Conservation (phyloP, 768 basidiomycete species). For the Dictyophora rubrovolvata region DNA sequence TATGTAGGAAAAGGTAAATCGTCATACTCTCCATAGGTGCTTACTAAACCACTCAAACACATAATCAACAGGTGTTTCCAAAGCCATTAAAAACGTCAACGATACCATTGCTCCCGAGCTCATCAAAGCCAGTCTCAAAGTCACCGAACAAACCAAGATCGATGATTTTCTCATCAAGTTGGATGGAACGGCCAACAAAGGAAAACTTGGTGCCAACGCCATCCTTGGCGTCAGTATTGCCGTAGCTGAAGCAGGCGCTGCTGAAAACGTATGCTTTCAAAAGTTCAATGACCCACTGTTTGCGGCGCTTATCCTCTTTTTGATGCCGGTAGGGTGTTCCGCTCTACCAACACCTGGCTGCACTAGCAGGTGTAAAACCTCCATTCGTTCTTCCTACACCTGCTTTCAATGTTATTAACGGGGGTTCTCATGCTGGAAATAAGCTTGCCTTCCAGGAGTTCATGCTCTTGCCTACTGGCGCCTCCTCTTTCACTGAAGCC, state of each 20-base stretch:
- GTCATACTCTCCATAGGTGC: neutral
- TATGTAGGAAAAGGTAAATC: slow-evolving; percentile 90
- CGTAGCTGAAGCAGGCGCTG: slow-evolving; percentile 85
- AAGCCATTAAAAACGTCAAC: slow-evolving; percentile 95
- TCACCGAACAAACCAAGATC: slow-evolving; percentile 88
- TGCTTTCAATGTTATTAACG: slow-evolving; percentile 99
- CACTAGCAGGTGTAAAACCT: slow-evolving; percentile 89
- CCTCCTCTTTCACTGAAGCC: slow-evolving; percentile 84
- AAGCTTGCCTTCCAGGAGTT: slow-evolving; percentile 99
- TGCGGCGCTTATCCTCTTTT: neutral
- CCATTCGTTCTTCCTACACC: slow-evolving; percentile 90
- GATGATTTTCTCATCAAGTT: slow-evolving; percentile 98
- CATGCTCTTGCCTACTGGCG: slow-evolving; percentile 97
- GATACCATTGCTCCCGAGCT: slow-evolving; percentile 79
- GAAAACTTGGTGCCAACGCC: slow-evolving; percentile 97
- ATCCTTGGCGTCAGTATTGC: slow-evolving; percentile 98
- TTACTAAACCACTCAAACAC: neutral
- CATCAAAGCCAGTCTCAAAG: slow-evolving; percentile 71
- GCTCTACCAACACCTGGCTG: slow-evolving; percentile 92
- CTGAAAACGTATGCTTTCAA: slow-evolving; percentile 51
- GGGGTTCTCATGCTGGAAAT: slow-evolving; percentile 99
- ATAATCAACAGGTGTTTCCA: slow-evolving; percentile 59
- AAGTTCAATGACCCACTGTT: neutral
- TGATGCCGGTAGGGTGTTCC: slow-evolving; percentile 51
- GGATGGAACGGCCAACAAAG: slow-evolving; percentile 97